Base-by-base conservation (phyloP, 1,284 basidiomycete species). In the Stereum hirsutum region DNA sequence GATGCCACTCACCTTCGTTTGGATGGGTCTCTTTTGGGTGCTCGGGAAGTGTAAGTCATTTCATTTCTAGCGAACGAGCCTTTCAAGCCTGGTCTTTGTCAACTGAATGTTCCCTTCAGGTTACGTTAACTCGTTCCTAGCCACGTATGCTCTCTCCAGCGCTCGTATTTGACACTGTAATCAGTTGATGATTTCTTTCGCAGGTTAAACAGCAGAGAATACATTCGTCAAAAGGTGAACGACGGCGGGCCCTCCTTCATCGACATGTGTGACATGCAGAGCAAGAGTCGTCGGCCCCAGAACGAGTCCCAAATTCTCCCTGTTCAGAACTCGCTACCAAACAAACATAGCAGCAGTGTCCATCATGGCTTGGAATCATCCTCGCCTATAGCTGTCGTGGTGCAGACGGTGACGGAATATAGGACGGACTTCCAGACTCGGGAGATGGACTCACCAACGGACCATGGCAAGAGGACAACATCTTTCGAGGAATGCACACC, bases 1-100 rank as follows among this genome's bases (percentile, higher is more conserved):
- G 27, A 54, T 61, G 58, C 58, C 57, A 11, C 50, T 50, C n/a
- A 58, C 57, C 46, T 56, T 60, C 41, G 40, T 60, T 21, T 60
- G 58, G 55, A 40, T 60, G 20, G 50, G 53, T 35, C 58, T 60
- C 50, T 60, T 59, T 52, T 61, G 57, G 56, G 52, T 59, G 39
- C 53, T 61, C 43, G 58, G 58, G 24, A 61, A 60, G 51, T 54
- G 58, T 57, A 41, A 39, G 51, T 48, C 10, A 7, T 33, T 12
- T 19, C 25, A 14, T 23, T 37, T 33, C 30, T n/a, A n/a, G n/a
- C n/a, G n/a, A n/a, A n/a, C n/a, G n/a, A n/a, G n/a, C n/a, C n/a
- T n/a, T n/a, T n/a, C n/a, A n/a, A n/a, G n/a, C n/a, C 28, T 11
- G 28, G 28, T 31, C 4, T 31, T 31, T 6, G 28, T 30, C 28